Base-by-base conservation (phyloP, 2,329 filamentous ascomycete genomes). In the Coniochaeta sp. region DNA sequence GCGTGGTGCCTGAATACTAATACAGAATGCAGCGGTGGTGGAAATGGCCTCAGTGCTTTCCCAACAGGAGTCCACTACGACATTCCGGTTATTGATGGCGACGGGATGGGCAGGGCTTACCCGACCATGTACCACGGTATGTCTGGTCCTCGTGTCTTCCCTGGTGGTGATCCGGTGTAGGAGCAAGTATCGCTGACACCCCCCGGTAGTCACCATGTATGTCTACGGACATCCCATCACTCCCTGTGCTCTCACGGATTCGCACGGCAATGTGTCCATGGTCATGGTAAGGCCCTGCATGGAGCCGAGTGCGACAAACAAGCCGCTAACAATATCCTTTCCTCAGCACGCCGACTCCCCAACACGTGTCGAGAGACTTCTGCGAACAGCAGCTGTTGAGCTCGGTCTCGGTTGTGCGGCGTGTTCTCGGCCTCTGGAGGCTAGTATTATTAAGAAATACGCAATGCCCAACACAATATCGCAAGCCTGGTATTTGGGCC, bases 91-190 rank as follows among this genome's bases (percentile, higher is more conserved):
- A 57, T 71, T 1, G 68, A 71, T 16, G 68, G 65, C 3, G 68
- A 71, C 53, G 63, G 60, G 0, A 70, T 71, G 68, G 67, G 68
- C 1, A 54, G 68, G 46, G 68, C 68, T 0, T 71, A 68, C 53
- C 68, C 68, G 0, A 71, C 68, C 3, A 65, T 67, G 59, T 62
- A 67, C 31, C 65, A 70, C 18, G 61, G 64, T 65, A 50, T 51
- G 61, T 18, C 14, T 46, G 20, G 8, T 32, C 30, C n/a, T 32
- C n/a, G 30, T 46, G 20, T 7, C 6, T 30, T 30, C 6, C 27
- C 6, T 30, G 6, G 27, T 30, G 14, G 33, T 38, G n/a, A n/a
- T n/a, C 30, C 48, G 1, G 24, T 6, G 27, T 16, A 47, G 42
- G 28, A n/a, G 12, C 12, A 13, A 12, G 2, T 28, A 5, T 22